Conservation (phyloP, 1,284 basidiomycete genomes). For the Peniophora sp. region DNA sequence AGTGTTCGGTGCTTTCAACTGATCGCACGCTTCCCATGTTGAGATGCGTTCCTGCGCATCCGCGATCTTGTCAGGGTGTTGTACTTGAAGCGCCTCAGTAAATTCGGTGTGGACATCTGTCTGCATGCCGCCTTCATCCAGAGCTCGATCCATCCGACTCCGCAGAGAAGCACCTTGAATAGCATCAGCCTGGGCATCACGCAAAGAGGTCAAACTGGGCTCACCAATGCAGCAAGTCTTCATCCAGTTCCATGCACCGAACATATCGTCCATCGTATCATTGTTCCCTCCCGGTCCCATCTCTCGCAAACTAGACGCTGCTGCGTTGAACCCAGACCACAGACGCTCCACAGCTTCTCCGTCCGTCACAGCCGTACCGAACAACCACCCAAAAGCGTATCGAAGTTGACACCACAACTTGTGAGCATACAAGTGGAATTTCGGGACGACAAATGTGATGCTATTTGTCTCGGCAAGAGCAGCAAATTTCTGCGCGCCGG, state of each 20-base stretch:
- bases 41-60: too few species aligned
- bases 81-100: too few species aligned
- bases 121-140: too few species aligned
- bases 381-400: constrained; percentile 17
- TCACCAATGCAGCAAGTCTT: constrained; percentile 10
- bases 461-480: constrained; percentile 2
- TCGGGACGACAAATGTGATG: constrained; percentile 14
- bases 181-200: too few species aligned
- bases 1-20: too few species aligned
- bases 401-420: constrained; percentile 11
- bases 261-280: constrained; percentile 22
- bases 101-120: too few species aligned
- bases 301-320: constrained; percentile 15
- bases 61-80: too few species aligned
- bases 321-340: constrained; percentile 15
- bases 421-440: constrained; percentile 20
- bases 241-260: constrained; percentile 20
- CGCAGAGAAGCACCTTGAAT: too few species aligned
- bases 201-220: too few species aligned
- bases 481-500: background rate
- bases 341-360: constrained; percentile 21
- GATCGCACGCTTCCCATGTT: too few species aligned
- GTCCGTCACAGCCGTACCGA: constrained; percentile 16
- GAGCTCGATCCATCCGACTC: too few species aligned
- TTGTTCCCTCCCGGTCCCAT: constrained; percentile 18